Percentiles rank a stretch among this genome's conserved stretches.
Evolutionary conservation across 2,329 filamentous ascomycete genomes (phyloP).

Genomic region (Onygena corvina): DNA sequence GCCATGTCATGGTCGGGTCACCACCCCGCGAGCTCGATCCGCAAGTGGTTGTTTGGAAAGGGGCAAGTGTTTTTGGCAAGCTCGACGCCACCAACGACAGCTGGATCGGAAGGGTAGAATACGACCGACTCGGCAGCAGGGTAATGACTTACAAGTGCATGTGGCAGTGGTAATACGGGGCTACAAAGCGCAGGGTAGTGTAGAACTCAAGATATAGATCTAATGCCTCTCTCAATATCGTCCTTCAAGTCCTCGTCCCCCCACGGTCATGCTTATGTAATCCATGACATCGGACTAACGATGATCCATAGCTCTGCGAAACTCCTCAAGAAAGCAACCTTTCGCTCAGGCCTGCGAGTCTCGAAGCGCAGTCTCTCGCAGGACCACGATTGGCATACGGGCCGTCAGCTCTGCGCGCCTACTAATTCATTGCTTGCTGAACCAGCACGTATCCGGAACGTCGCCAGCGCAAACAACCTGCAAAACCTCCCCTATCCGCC

Average conservation of each 20-base stretch:
- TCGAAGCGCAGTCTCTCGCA: too few relatives aligned
- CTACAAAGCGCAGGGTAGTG: too few relatives aligned
- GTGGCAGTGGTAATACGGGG: constrained; percentile 43
- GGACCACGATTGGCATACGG: not conserved
- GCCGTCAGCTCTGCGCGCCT: not conserved
- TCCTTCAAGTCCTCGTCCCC: too few relatives aligned
- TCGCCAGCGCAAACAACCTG: not conserved
- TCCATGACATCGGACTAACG: not conserved
- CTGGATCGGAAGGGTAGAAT: constrained; percentile 82
- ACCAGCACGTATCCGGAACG: too few relatives aligned
- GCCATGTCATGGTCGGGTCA: constrained; percentile 55
- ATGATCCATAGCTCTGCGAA: not conserved
- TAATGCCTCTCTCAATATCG: too few relatives aligned
- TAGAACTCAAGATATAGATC: too few relatives aligned
- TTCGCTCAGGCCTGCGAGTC: too few relatives aligned
- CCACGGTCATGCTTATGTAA: constrained; percentile 1
- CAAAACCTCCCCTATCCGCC: not conserved
- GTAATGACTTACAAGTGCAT: constrained; percentile 72
- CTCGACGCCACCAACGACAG: constrained; percentile 77
- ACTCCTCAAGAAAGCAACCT: not conserved
- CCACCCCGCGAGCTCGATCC: constrained; percentile 90
- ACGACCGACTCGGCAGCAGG: constrained; percentile 70
- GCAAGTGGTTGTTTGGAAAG: constrained; percentile 97
- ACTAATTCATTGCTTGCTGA: too few relatives aligned
- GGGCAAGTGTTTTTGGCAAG: constrained; percentile 90